Evolutionary conservation across 2,329 filamentous ascomycete species (phyloP).

Genomic region (Colletotrichum euphorbiae): DNA sequence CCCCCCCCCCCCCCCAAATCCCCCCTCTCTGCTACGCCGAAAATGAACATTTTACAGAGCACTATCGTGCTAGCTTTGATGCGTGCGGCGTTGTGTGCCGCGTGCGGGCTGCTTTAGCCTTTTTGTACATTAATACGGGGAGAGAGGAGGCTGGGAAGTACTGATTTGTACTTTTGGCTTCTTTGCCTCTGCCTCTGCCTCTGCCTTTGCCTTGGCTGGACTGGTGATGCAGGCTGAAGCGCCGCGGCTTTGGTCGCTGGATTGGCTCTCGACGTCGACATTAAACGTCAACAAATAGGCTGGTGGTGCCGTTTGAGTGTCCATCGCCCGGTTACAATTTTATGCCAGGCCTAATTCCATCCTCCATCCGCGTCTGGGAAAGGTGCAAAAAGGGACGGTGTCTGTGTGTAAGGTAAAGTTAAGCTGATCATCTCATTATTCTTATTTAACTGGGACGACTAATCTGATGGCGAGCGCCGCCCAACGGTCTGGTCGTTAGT

Average conservation of each 20-base stretch:
- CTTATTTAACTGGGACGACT: slow-evolving; percentile 4
- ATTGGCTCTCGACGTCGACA: not conserved
- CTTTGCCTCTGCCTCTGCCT: not conserved
- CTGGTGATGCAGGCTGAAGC: slow-evolving; percentile 15
- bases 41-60: not conserved
- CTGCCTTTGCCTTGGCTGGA: not conserved
- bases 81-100: slow-evolving; percentile 7
- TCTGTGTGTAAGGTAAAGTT: slow-evolving; percentile 2
- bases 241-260: slow-evolving; percentile 5
- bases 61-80: not conserved
- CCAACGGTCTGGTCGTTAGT: not conserved
- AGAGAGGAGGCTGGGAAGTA: slow-evolving; percentile 5
- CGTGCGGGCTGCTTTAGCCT: not conserved
- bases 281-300: slow-evolving; percentile 27
- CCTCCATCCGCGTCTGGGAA: not conserved
- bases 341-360: slow-evolving; percentile 4
- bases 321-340: not conserved
- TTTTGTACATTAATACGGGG: too few relatives aligned
- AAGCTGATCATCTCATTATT: slow-evolving; percentile 8
- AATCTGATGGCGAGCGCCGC: slow-evolving; percentile 15
- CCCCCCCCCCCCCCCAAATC: slow-evolving; percentile 23
- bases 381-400: slow-evolving; percentile 7
- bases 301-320: slow-evolving; percentile 3
- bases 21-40: slow-evolving; percentile 8
- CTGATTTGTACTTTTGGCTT: not conserved